Percentiles rank a stretch among this genome's conserved stretches.
Evolutionary conservation across 1,284 basidiomycete genomes (phyloP).

Genomic region (Baeospora myosura): DNA sequence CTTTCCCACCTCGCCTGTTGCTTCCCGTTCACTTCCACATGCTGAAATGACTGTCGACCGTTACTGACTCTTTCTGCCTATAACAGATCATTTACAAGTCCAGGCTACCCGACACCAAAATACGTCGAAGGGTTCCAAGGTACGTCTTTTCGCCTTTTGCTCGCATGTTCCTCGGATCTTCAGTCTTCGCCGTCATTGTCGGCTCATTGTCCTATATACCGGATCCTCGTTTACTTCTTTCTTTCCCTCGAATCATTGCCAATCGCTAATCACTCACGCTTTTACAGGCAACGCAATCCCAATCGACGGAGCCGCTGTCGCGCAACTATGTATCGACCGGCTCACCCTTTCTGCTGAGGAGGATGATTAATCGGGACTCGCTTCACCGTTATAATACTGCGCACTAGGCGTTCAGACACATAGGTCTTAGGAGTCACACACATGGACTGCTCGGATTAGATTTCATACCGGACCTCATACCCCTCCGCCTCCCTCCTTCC

Average conservation of each 20-base stretch:
- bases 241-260: neutral
- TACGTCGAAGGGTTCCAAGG: slow-evolving; percentile 53
- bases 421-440: too few species aligned
- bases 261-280: neutral
- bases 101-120: slow-evolving; percentile 32
- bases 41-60: neutral
- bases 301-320: slow-evolving; percentile 2
- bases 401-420: too few species aligned
- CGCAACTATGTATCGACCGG: neutral
- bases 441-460: too few species aligned
- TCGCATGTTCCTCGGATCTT: too few species aligned
- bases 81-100: slow-evolving; percentile 43
- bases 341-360: neutral
- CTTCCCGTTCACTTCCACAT: slow-evolving; percentile 1
- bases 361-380: slow-evolving; percentile 5
- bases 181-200: neutral
- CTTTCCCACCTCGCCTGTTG: slow-evolving; percentile 1
- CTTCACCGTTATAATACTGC: too few species aligned
- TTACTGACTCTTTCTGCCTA: neutral
- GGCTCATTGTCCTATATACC: neutral
- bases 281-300: slow-evolving; percentile 4
- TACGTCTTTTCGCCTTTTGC: neutral
- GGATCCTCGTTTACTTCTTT: too few species aligned
- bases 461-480: too few species aligned
- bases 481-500: too few species aligned